These are phyloP conservation scores for Leccinum broughii DNA, from an alignment of 768 basidiomycete genomes.

Conservation along the genomic window DNA sequence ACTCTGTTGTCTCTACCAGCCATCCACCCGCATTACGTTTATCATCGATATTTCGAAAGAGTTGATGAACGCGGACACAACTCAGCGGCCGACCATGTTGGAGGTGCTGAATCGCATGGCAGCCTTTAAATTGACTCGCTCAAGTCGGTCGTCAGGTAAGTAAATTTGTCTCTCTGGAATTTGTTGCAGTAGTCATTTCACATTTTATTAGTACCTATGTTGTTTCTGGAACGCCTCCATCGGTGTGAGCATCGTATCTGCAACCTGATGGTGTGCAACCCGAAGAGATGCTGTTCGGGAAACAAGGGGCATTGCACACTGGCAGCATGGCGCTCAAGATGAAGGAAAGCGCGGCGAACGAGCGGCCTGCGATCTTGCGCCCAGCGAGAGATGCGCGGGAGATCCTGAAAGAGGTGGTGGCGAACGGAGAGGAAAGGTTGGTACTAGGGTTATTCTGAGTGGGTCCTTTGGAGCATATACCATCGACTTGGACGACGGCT, in stretches of 20 bases:
- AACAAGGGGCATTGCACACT: constrained; percentile 50
- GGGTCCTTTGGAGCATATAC: background rate
- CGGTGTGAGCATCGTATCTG: constrained; percentile 59
- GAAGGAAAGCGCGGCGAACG: constrained; percentile 64
- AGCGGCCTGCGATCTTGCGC: constrained; percentile 69
- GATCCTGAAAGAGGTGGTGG: constrained; percentile 43
- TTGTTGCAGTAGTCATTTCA: constrained; percentile 2
- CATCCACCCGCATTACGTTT: background rate
- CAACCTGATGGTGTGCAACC: constrained; percentile 40
- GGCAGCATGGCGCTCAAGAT: constrained; percentile 68
- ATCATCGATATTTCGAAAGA: background rate
- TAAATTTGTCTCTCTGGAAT: constrained; percentile 9
- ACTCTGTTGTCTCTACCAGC: background rate
- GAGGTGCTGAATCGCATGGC: background rate
- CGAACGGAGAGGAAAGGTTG: constrained; percentile 26
- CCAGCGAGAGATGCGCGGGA: constrained; percentile 86
- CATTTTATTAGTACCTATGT: constrained; percentile 53
- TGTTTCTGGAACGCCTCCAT: constrained; percentile 42
- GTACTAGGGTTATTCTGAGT: constrained; percentile 26
- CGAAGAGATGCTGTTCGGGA: constrained; percentile 58
- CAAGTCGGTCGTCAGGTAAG: constrained; percentile 62
- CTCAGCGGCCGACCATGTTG: background rate
- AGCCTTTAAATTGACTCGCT: constrained; percentile 45
- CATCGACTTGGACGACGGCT: no score
- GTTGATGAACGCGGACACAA: background rate